These are phyloP conservation scores for Chlorencoelia australis DNA, from an alignment of 2,329 filamentous ascomycete species.

Conservation along the genomic window DNA sequence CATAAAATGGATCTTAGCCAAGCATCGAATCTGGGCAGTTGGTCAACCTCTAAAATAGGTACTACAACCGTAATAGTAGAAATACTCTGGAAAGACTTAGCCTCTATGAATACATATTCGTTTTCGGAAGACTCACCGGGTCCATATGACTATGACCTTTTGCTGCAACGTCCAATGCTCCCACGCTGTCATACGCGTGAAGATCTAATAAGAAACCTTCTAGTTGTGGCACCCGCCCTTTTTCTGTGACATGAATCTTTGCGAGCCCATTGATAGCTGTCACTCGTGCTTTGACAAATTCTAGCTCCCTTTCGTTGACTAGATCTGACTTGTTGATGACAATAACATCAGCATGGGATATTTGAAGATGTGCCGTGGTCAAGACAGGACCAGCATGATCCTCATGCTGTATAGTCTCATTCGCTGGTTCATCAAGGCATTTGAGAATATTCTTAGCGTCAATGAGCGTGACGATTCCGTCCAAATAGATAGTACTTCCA, in stretches of 20 bases:
- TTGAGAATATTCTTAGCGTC: constrained; percentile 87
- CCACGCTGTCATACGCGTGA: constrained; percentile 82
- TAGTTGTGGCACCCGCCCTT: constrained; percentile 68
- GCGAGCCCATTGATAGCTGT: constrained; percentile 83
- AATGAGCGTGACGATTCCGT: constrained; percentile 91
- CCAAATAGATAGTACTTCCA: constrained; percentile 89
- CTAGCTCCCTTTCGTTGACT: constrained; percentile 59
- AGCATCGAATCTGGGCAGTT: constrained; percentile 37
- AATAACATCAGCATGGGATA: constrained; percentile 92
- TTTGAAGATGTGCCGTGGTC: constrained; percentile 90
- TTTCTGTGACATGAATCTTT: constrained; percentile 70
- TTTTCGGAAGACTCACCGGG: constrained; percentile 56
- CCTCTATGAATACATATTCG: not conserved
- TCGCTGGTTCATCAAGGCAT: constrained; percentile 64
- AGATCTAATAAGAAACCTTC: constrained; percentile 83
- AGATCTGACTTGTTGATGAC: constrained; percentile 91
- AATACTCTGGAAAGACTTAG: constrained; percentile 50
- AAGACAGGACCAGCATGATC: constrained; percentile 54
- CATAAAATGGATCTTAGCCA: constrained; percentile 12
- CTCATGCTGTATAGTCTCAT: constrained; percentile 41
- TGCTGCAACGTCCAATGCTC: constrained; percentile 56
- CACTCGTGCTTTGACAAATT: constrained; percentile 60
- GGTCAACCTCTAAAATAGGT: constrained; percentile 43
- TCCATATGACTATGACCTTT: constrained; percentile 90
- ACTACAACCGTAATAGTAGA: constrained; percentile 69